A percentile compares a stretch with the other conserved stretches of the same genome.
Conservation (phyloP, 2,329 filamentous ascomycete species). For the Chaetomiaceae sp. region DNA sequence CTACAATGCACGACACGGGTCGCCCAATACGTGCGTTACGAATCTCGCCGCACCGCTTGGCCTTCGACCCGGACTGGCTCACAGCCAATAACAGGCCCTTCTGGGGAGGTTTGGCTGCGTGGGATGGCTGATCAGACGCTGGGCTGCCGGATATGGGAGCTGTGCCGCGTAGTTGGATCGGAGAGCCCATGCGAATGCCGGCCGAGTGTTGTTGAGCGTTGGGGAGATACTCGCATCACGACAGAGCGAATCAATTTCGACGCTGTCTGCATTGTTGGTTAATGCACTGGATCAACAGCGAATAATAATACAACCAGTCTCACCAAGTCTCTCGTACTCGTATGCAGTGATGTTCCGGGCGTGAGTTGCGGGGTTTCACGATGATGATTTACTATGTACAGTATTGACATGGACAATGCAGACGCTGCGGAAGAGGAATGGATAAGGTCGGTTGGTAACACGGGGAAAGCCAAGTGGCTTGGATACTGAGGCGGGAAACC, state of each 20-base stretch:
- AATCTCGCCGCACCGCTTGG: not conserved
- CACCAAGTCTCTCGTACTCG: not conserved
- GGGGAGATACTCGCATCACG: conserved; percentile 1
- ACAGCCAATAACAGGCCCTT: not conserved
- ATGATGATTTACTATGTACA: too few relatives aligned
- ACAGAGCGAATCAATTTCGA: not conserved
- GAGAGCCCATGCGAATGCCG: not conserved
- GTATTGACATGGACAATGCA: too few relatives aligned
- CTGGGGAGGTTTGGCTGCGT: not conserved
- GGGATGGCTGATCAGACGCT: not conserved
- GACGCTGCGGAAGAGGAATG: too few relatives aligned
- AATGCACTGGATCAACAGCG: conserved; percentile 13
- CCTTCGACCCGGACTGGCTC: not conserved
- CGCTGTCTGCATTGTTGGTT: conserved; percentile 15
- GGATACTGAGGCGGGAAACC: too few relatives aligned
- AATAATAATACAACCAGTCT: conserved; percentile 7
- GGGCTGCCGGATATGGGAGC: not conserved
- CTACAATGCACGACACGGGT: conserved; percentile 7
- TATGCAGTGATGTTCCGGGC: not conserved
- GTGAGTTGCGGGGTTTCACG: too few relatives aligned
- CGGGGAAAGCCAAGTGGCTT: too few relatives aligned
- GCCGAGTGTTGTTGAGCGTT: not conserved
- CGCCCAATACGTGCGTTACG: not conserved
- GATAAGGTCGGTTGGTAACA: too few relatives aligned
- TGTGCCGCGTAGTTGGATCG: not conserved